phyloP scores from a whole-genome alignment of 805 yeast species.

The Zygosaccharomyces bisporus region DNA sequence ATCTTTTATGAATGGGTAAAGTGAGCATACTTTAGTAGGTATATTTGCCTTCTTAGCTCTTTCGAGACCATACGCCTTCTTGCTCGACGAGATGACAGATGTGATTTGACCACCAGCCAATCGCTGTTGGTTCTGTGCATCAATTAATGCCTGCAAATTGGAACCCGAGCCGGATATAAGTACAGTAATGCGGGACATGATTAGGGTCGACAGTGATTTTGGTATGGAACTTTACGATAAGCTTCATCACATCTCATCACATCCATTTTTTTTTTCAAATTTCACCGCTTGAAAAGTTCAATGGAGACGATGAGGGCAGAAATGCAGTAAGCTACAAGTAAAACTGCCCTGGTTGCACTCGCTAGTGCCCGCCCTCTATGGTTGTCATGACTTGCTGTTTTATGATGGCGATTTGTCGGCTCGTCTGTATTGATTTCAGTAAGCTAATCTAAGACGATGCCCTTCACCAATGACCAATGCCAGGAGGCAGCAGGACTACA shows the following conservation, averaged over 20 bases:
- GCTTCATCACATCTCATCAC: not conserved
- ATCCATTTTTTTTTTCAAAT: constrained; percentile 2
- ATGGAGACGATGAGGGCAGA: not conserved
- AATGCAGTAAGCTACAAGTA: not conserved
- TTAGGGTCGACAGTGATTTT: not conserved
- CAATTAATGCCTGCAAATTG: constrained; percentile 91
- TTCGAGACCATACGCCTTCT: constrained; percentile 80
- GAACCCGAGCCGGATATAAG: constrained; percentile 94
- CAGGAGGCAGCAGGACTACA: too few species aligned
- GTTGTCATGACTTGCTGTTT: not conserved
- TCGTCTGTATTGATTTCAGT: too few species aligned
- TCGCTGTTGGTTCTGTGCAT: constrained; percentile 47
- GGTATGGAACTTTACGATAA: not conserved
- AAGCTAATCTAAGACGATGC: not conserved
- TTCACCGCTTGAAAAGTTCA: constrained; percentile 1
- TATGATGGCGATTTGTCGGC: too few species aligned
- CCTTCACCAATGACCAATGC: not conserved
- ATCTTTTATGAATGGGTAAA: constrained; percentile 70
- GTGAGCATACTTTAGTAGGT: constrained; percentile 66
- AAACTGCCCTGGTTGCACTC: not conserved
- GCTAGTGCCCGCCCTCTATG: not conserved
- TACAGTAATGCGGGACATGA: constrained; percentile 45
- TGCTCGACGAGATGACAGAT: constrained; percentile 79
- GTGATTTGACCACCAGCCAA: constrained; percentile 52
- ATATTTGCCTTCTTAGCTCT: constrained; percentile 71